Evolutionary conservation across 2,329 filamentous ascomycete species (phyloP).

Genomic region (Botrytis hyacinthi): DNA sequence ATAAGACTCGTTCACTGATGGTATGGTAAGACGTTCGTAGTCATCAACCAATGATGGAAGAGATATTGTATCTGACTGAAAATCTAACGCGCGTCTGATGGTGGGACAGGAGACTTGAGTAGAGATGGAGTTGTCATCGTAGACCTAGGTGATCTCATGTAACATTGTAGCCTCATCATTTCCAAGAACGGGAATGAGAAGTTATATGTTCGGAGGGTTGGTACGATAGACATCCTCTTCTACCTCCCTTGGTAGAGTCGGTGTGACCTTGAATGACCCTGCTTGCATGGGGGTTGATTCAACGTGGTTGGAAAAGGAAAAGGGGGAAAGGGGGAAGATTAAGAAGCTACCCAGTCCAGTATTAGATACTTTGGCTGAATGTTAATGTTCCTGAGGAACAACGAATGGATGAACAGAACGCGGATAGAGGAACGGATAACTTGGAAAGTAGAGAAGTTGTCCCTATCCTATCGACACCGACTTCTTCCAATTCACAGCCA

Average conservation of each 20-base stretch:
- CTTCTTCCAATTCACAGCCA: slow-evolving; percentile 16
- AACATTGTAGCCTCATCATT: not conserved
- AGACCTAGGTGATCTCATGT: not conserved
- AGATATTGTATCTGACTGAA: not conserved
- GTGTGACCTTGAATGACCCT: slow-evolving; percentile 4
- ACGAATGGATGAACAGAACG: not conserved
- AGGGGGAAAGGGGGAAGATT: slow-evolving; percentile 2
- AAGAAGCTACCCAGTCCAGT: not conserved
- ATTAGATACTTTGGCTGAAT: not conserved
- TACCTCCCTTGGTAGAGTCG: slow-evolving; percentile 1
- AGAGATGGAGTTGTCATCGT: not conserved
- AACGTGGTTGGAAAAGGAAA: not conserved
- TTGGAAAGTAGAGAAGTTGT: not conserved
- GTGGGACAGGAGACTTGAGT: not conserved
- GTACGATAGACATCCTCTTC: not conserved
- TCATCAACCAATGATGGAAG: not conserved
- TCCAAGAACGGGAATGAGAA: not conserved
- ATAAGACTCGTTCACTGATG: not conserved
- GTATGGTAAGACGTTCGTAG: not conserved
- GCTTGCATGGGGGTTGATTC: not conserved
- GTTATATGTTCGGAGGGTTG: not conserved
- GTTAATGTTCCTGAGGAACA: not conserved
- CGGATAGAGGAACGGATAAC: not conserved
- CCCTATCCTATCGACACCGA: slow-evolving; percentile 4
- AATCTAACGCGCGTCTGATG: slow-evolving; percentile 18